phyloP scores from a whole-genome alignment of 495 filamentous ascomycete genomes.

The Penicillium chermesinum region DNA sequence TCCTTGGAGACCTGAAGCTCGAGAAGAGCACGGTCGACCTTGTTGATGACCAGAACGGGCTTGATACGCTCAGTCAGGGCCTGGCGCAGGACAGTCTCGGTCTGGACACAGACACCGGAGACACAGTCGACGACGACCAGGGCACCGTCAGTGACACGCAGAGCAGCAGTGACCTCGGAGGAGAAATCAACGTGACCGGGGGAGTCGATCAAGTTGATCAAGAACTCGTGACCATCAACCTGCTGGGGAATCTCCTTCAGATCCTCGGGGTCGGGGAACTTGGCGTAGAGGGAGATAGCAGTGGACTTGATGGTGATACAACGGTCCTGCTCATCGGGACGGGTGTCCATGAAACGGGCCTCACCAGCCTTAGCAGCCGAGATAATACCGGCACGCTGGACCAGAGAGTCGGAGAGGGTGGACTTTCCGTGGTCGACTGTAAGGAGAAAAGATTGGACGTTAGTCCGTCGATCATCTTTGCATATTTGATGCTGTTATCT shows the following conservation, averaged over 20 bases:
- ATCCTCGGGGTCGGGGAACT: slow-evolving; percentile 75
- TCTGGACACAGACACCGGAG: slow-evolving; percentile 98
- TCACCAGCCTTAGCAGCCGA: slow-evolving; percentile 96
- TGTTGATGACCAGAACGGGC: slow-evolving; percentile 99
- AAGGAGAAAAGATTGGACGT: slow-evolving; percentile 3
- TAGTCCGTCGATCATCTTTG: not conserved
- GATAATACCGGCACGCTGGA: slow-evolving; percentile 99
- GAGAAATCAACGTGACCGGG: slow-evolving; percentile 99
- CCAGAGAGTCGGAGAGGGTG: slow-evolving; percentile 96
- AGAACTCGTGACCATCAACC: slow-evolving; percentile 86
- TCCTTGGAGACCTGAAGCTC: slow-evolving; percentile 98
- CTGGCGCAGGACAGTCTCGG: slow-evolving; percentile 98
- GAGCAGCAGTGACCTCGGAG: slow-evolving; percentile 97
- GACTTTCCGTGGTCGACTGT: slow-evolving; percentile 99
- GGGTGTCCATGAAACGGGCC: slow-evolving; percentile 92
- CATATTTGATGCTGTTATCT: not conserved
- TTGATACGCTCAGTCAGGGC: slow-evolving; percentile 99
- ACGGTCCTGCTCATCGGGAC: slow-evolving; percentile 96
- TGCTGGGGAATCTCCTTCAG: slow-evolving; percentile 91
- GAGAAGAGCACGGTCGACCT: slow-evolving; percentile 98
- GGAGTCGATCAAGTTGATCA: slow-evolving; percentile 99
- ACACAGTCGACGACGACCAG: slow-evolving; percentile 99
- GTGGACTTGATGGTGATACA: slow-evolving; percentile 99
- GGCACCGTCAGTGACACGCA: slow-evolving; percentile 99
- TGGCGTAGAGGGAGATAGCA: slow-evolving; percentile 95